Percentiles rank a stretch among this genome's conserved stretches.
Evolutionary conservation across 495 filamentous ascomycete species (phyloP).

Genomic region (Podospora anserina): DNA sequence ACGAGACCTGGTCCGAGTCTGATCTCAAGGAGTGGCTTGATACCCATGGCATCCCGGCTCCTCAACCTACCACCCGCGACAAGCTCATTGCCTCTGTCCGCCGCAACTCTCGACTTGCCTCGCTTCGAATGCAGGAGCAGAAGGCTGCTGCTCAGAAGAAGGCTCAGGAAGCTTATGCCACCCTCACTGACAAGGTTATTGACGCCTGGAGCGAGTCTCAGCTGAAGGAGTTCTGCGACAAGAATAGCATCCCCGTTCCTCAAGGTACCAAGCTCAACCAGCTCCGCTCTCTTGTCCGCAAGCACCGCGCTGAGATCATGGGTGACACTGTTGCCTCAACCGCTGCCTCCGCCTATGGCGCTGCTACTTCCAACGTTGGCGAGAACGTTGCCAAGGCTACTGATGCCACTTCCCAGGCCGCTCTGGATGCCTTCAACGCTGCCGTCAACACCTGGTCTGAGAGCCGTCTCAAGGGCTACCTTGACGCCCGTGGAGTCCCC

Average conservation of each 20-base stretch:
- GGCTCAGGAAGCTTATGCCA: conserved; percentile 64
- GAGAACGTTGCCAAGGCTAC: conserved; percentile 76
- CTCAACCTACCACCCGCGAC: conserved; percentile 82
- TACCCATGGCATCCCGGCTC: conserved; percentile 79
- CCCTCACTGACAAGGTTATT: conserved; percentile 77
- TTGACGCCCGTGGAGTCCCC: conserved; percentile 65
- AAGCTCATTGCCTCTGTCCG: conserved; percentile 84
- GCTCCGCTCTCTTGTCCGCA: conserved; percentile 83
- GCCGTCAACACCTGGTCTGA: conserved; percentile 66
- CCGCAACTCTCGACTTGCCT: conserved; percentile 81
- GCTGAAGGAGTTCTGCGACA: conserved; percentile 89
- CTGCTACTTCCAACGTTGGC: conserved; percentile 77
- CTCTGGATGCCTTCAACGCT: conserved; percentile 64
- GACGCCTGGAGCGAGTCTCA: conserved; percentile 85
- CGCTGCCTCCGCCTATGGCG: conserved; percentile 65
- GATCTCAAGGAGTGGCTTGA: conserved; percentile 76
- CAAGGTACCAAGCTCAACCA: conserved; percentile 90
- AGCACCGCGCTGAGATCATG: conserved; percentile 73
- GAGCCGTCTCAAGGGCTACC: conserved; percentile 70
- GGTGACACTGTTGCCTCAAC: conserved; percentile 63
- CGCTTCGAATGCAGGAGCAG: conserved; percentile 59
- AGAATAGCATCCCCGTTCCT: conserved; percentile 80
- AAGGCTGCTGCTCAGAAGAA: conserved; percentile 60
- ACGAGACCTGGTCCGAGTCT: conserved; percentile 70
- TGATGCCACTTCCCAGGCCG: conserved; percentile 60